Conservation (phyloP, 1,139 yeast species). For the Blastobotrys buckinghamii region DNA sequence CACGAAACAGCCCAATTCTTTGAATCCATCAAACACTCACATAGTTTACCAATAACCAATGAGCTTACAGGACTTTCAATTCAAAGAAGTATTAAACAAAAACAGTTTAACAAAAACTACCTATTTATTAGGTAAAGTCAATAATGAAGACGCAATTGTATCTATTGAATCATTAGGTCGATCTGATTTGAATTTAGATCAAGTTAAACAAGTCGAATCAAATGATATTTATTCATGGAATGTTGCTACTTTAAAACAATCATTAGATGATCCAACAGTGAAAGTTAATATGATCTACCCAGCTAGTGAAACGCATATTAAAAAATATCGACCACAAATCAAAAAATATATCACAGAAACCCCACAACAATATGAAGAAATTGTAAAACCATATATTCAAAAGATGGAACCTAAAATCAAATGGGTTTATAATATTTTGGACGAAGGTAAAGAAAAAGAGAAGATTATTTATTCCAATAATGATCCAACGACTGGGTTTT, state of each 20-base stretch:
- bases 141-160: slow-evolving; percentile 57
- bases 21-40: too few species aligned
- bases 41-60: not conserved
- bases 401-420: slow-evolving; percentile 73
- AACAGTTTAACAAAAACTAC: slow-evolving; percentile 56
- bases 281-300: slow-evolving; percentile 81
- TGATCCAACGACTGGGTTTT: slow-evolving; percentile 44
- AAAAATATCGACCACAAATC: slow-evolving; percentile 58
- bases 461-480: slow-evolving; percentile 63
- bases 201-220: slow-evolving; percentile 44
- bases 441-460: slow-evolving; percentile 80
- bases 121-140: slow-evolving; percentile 61
- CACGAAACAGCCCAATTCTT: too few species aligned
- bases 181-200: slow-evolving; percentile 25
- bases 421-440: slow-evolving; percentile 87
- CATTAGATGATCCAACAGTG: slow-evolving; percentile 51
- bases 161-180: slow-evolving; percentile 71
- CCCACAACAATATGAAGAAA: slow-evolving; percentile 58
- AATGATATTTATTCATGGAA: slow-evolving; percentile 91
- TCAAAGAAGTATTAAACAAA: slow-evolving; percentile 11
- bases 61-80: slow-evolving; percentile 9
- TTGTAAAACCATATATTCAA: slow-evolving; percentile 70
- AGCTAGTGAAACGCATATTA: slow-evolving; percentile 80
- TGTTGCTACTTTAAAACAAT: slow-evolving; percentile 45
- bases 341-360: slow-evolving; percentile 68